phyloP scores from a whole-genome alignment of 176 grass and related monocot species.

The Oryza rufipogon region DNA sequence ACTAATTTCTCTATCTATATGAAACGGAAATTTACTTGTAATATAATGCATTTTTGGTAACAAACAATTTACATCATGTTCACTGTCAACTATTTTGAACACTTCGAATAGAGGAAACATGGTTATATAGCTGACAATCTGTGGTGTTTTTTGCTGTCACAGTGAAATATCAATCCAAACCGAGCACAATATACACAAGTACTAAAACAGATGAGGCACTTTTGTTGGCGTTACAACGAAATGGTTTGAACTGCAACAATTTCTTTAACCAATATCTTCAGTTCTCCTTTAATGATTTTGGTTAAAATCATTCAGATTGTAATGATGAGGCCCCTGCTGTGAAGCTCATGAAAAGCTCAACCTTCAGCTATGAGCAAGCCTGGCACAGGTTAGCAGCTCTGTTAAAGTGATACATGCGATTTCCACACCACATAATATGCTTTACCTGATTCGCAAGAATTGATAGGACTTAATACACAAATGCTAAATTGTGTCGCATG shows the following conservation, averaged over 20 bases:
- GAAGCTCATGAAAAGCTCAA: conserved; percentile 92
- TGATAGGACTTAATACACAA: background rate
- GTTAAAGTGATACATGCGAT: conserved; percentile 7
- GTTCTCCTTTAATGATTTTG: conserved; percentile 31
- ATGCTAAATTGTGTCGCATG: background rate
- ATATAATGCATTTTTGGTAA: conserved; percentile 31
- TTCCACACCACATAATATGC: background rate
- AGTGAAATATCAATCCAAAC: conserved; percentile 93
- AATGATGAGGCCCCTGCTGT: conserved; percentile 59
- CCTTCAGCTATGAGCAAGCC: conserved; percentile 95
- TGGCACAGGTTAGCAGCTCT: conserved; percentile 79
- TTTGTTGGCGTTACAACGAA: conserved; percentile 76
- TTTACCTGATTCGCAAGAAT: conserved; percentile 22
- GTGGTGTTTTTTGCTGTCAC: conserved; percentile 31
- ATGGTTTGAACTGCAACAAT: conserved; percentile 57
- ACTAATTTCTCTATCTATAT: conserved; percentile 12
- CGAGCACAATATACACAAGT: conserved; percentile 87
- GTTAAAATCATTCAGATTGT: conserved; percentile 53
- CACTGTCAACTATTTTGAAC: conserved; percentile 13
- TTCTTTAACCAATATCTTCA: conserved; percentile 20
- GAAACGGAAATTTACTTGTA: conserved; percentile 3
- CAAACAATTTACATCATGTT: background rate
- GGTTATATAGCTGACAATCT: conserved; percentile 46
- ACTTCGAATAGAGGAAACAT: background rate
- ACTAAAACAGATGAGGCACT: conserved; percentile 90